Evolutionary conservation across 2,329 filamentous ascomycete species (phyloP).

Genomic region (Scortechinia acanthostroma): DNA sequence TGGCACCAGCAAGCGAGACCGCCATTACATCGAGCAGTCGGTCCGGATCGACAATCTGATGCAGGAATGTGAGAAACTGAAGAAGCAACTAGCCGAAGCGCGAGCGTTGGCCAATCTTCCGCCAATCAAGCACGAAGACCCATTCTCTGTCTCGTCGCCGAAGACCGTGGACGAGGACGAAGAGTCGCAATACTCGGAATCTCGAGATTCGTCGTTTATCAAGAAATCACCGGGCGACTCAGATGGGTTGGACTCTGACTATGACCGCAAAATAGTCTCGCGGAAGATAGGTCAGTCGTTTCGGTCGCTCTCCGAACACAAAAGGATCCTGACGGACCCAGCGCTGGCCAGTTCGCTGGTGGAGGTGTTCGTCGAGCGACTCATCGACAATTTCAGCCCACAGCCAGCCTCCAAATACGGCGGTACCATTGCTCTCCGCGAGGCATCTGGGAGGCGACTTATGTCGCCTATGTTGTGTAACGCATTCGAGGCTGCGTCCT

Average conservation of each 20-base stretch:
- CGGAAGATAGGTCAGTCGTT: too few relatives aligned
- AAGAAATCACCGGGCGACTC: too few relatives aligned
- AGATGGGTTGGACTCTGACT: too few relatives aligned
- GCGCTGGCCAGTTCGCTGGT: conserved; percentile 9
- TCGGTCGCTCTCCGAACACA: too few relatives aligned
- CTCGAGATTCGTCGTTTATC: too few relatives aligned
- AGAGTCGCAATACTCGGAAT: too few relatives aligned
- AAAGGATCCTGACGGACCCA: conserved; percentile 8
- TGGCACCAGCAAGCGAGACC: conserved; percentile 16
- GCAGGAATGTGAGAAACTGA: conserved; percentile 8
- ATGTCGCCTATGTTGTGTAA: conserved; percentile 12
- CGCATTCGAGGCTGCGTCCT: conserved; percentile 13
- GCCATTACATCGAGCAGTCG: conserved; percentile 16
- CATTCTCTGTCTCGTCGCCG: too few relatives aligned
- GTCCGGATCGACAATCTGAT: conserved; percentile 14
- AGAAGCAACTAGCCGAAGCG: background rate
- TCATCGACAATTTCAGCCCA: conserved; percentile 13
- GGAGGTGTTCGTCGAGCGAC: conserved; percentile 12
- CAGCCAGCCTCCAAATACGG: conserved; percentile 6
- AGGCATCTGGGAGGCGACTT: conserved; percentile 12
- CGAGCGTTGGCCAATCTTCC: background rate
- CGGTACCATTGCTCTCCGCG: conserved; percentile 12
- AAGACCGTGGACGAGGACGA: too few relatives aligned
- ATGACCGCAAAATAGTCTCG: too few relatives aligned
- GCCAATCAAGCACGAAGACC: background rate